phyloP scores from a whole-genome alignment of 306 rosid species.

The Trifolium dubium region DNA sequence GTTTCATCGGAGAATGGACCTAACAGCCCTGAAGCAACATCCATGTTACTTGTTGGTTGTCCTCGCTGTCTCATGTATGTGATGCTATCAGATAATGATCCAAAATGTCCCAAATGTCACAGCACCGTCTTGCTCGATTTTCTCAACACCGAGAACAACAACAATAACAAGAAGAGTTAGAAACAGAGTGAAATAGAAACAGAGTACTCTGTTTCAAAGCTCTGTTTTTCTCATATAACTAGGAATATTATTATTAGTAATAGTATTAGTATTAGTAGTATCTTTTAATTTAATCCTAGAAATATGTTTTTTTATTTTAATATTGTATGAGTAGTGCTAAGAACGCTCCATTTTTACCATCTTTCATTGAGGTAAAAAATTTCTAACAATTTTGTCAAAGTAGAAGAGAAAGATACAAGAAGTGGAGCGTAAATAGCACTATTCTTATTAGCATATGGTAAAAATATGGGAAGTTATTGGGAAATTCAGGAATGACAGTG shows the following conservation, averaged over 20 bases:
- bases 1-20: slow-evolving; percentile 79
- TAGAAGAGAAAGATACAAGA: slow-evolving; percentile 12
- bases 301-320: slow-evolving; percentile 19
- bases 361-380: slow-evolving; percentile 24
- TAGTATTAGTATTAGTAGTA: slow-evolving; percentile 10
- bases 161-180: slow-evolving; percentile 46
- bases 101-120: slow-evolving; percentile 93
- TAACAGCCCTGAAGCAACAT: slow-evolving; percentile 85
- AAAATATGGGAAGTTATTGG: slow-evolving; percentile 8
- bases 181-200: slow-evolving; percentile 30
- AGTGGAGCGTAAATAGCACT: slow-evolving; percentile 63
- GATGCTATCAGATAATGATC: slow-evolving; percentile 93
- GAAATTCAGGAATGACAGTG: slow-evolving; percentile 40
- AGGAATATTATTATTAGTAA: slow-evolving; percentile 20
- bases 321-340: slow-evolving; percentile 47
- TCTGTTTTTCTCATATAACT: slow-evolving; percentile 38
- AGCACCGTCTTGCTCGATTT: slow-evolving; percentile 97
- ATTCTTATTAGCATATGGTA: slow-evolving; percentile 39
- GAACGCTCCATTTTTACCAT: slow-evolving; percentile 61
- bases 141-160: slow-evolving; percentile 59
- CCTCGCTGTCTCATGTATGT: slow-evolving; percentile 97
- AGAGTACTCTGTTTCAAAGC: slow-evolving; percentile 4
- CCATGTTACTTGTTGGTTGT: slow-evolving; percentile 91
- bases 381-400: slow-evolving; percentile 37
- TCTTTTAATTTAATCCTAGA: slow-evolving; percentile 40